Base-by-base conservation (phyloP, 139 green algal genomes). In the Tetratostichococcus sp. region DNA sequence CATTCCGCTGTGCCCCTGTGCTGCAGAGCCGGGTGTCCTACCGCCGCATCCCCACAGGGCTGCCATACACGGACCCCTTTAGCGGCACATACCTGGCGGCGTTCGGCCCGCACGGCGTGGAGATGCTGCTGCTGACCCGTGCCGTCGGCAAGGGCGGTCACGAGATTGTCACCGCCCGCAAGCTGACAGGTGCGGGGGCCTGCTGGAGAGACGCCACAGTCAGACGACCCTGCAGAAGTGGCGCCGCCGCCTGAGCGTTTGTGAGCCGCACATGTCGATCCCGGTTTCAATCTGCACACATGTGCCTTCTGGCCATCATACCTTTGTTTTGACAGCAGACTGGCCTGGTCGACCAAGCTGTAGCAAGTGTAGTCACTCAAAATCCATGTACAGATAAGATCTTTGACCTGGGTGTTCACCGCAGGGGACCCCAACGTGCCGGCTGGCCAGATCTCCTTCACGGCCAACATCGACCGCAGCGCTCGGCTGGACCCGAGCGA, bases 81-180 rank as follows among this genome's bases (percentile, higher is more conserved):
- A 67, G 65, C 30, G 92, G 88, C 17, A 66, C 96, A 8, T 98
- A 92, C 80, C 62, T 98, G 17, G 94, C 92, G 62, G 78, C 83
- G 19, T 98, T 97, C 80, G 94, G 94, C 1, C 86, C 89, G 1
- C 92, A 98, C 77, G 95, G 92, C 35, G 85, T 89, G 16, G 93
- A 98, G 84, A 68, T 95, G 42, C 78, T 98, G n/a, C 89, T 86
- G 42, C 72, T 98, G 17, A 23, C 31, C 11, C 83, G 82, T 30
- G 31, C n/a, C 31, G 19, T 68, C 6, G 28, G 2, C 28, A 75
- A 81, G 62, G 80, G 89, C 39, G 88, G 82, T 25, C 78, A 90
- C 59, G 91, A 96, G 73, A 89, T 77, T 66, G 87, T 96, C 65
- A 32, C 84, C 32, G 94, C 73, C 14, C 76, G 83, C 31, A 98